Evolutionary conservation across 1,139 yeast species (phyloP), one percentile per base, ranked within the genome.

Genomic region (Pichia sp.): DNA sequence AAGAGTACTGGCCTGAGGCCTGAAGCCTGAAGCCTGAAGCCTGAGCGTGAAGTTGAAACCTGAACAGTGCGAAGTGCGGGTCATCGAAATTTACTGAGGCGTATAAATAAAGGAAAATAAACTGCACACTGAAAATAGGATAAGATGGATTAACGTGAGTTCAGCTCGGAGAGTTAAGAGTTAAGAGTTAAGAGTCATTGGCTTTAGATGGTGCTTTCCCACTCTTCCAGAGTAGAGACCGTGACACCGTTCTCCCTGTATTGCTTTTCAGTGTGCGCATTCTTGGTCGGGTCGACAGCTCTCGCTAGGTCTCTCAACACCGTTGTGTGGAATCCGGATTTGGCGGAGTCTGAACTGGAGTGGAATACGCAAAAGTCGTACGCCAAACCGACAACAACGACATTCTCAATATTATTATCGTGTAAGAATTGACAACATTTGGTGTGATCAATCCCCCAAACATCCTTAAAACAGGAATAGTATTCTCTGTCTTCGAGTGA

Each of bases 401-500:
- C 86, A 34, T 77, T 72, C 2, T 72, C 67, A 28, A 85, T 72
- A 0, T 58, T 62, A 22, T 64, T 47, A 1, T 63, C 51, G 20
- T 53, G 55, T 44, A 88, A 64, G 28, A 67, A 58, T 1, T 55
- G 56, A 35, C 68, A 66, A 46, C 88, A 62, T 39, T 77, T 91
- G 0, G 96, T 87, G 32, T 73, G 64, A 49, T 82, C 79, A 23
- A 72, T 49, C 18, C 74, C 70, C 93, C 95, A 85, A 21, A 74
- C 67, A 56, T 88, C 97, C 37, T 69, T 64, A 55, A 88, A 87
- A 27, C 94, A 88, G n/a, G 95, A 85, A 53, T 87, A 88, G 56
- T 80, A 86, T 53, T 88, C 97, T 17, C 93, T 60, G 48, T 84
- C 88, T 19, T 62, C 62, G 22, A 79, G 57, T 41, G 66, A 69